Evolutionary conservation across 192 early-diverging fungal genomes (phyloP), one percentile per base, ranked within the genome.

Genomic region (Entrophospora sp.): DNA sequence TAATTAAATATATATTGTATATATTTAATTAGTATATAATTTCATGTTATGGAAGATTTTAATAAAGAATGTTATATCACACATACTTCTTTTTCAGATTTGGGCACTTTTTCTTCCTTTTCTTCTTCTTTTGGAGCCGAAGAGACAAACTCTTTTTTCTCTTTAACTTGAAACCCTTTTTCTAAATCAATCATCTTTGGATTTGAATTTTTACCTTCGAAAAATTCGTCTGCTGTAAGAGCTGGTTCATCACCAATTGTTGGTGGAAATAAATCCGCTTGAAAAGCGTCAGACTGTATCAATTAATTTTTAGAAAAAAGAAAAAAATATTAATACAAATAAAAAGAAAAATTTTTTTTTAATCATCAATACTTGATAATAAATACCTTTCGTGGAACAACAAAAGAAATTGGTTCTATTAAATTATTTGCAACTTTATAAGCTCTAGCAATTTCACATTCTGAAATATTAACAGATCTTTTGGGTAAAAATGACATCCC

Each of bases 341-440:
- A 37, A 25, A 28, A 37, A 14, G 4, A 27, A 51, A 64, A 25
- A 3, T 25, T 51, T 5, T n/a, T 8, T 24, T 9, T 24, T 16
- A 0, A 24, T 55, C 69, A n/a, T n/a, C n/a, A n/a, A n/a, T n/a
- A n/a, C n/a, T n/a, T n/a, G n/a, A n/a, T n/a, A n/a, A n/a, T n/a
- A n/a, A n/a, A n/a, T 76, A 89, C 91, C 86, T 90, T 93, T 75
- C 97, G 77, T 31, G 97, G 97, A 12, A 99, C 95, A 55, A 85
- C 91, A 78, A 99, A 96, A 32, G 91, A 91, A 55, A 99, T 91
- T 14, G 97, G 97, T 77, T 98, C 97, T 35, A 99, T 84, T 53
- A 89, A 71, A 45, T 84, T 88, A 48, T 83, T 86, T 45, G 91
- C 85, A 43, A 97, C 93, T 73, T 99, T 99, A 81, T 84, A 99